A percentile compares a stretch with the other conserved stretches of the same genome.
Evolutionary conservation across 306 rosid species (phyloP).

Genomic region (Medicago arabica): DNA sequence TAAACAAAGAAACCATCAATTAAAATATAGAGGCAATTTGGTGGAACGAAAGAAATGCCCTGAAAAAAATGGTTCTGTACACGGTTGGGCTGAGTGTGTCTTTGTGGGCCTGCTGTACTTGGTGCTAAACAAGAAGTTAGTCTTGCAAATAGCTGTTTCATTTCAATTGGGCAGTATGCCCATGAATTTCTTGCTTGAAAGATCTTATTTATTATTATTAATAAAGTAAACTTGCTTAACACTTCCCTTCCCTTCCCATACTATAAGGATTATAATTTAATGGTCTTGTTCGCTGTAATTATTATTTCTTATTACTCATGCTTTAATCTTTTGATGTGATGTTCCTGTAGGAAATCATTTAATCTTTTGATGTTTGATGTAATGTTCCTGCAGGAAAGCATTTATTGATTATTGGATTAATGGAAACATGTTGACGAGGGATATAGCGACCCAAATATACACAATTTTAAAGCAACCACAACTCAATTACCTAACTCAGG

Average conservation of each 20-base stretch:
- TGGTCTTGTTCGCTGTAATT: slow-evolving; percentile 36
- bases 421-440: slow-evolving; percentile 85
- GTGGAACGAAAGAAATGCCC: neutral
- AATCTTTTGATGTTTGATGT: neutral
- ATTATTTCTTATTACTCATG: slow-evolving; percentile 19
- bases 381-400: slow-evolving; percentile 61
- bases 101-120: neutral
- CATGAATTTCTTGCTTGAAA: slow-evolving; percentile 22
- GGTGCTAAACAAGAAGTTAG: slow-evolving; percentile 15
- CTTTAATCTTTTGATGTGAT: slow-evolving; percentile 34
- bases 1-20: neutral
- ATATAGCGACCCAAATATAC: slow-evolving; percentile 83
- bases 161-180: slow-evolving; percentile 14
- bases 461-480: slow-evolving; percentile 86
- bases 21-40: neutral
- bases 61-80: neutral
- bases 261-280: slow-evolving; percentile 22
- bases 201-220: slow-evolving; percentile 1
- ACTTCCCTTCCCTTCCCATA: slow-evolving; percentile 31
- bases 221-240: slow-evolving; percentile 11
- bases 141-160: slow-evolving; percentile 12
- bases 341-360: slow-evolving; percentile 70
- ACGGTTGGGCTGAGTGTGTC: slow-evolving; percentile 5
- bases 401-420: slow-evolving; percentile 90
- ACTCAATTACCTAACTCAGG: slow-evolving; percentile 86